Percentiles rank a stretch among this genome's conserved stretches.
Conservation (phyloP, 352 stramenopile genomes). For the Phytophthora kernoviae region DNA sequence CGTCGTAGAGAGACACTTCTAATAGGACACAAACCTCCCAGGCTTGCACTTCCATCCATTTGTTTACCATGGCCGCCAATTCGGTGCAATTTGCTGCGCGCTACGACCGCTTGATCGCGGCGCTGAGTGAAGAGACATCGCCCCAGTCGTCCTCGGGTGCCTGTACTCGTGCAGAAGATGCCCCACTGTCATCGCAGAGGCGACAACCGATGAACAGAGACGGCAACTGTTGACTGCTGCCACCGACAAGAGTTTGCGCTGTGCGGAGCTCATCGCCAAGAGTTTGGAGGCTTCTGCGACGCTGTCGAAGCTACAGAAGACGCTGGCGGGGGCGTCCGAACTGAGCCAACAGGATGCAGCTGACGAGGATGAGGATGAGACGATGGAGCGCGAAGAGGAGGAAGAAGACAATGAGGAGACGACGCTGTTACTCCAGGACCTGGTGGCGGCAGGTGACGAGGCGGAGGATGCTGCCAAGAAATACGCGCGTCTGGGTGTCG, state of each 20-base stretch:
- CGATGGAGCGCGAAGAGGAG: slow-evolving; percentile 44
- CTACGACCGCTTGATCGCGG: slow-evolving; percentile 68
- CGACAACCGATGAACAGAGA: slow-evolving; percentile 30
- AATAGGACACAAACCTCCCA: too few species aligned
- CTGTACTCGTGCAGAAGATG: slow-evolving; percentile 42
- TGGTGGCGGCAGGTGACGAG: slow-evolving; percentile 57
- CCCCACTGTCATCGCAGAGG: slow-evolving; percentile 31
- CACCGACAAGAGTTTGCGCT: slow-evolving; percentile 66
- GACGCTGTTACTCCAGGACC: slow-evolving; percentile 64
- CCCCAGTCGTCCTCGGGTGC: slow-evolving; percentile 40
- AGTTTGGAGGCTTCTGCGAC: slow-evolving; percentile 52
- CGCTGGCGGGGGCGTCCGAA: slow-evolving; percentile 36
- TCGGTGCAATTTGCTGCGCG: slow-evolving; percentile 27
- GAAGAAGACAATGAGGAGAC: slow-evolving; percentile 39
- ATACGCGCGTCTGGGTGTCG: slow-evolving; percentile 52
- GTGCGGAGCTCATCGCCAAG: slow-evolving; percentile 79
- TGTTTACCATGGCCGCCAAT: not conserved
- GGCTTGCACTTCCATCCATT: too few species aligned
- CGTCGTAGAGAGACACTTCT: too few species aligned
- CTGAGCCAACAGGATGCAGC: slow-evolving; percentile 26
- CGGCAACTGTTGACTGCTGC: slow-evolving; percentile 45
- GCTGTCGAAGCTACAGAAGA: slow-evolving; percentile 56
- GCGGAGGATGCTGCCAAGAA: slow-evolving; percentile 54
- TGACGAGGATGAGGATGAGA: slow-evolving; percentile 39
- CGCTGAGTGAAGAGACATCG: slow-evolving; percentile 56